phyloP scores from a whole-genome alignment of 1,139 yeast species.

The Protomyces inundatus region DNA sequence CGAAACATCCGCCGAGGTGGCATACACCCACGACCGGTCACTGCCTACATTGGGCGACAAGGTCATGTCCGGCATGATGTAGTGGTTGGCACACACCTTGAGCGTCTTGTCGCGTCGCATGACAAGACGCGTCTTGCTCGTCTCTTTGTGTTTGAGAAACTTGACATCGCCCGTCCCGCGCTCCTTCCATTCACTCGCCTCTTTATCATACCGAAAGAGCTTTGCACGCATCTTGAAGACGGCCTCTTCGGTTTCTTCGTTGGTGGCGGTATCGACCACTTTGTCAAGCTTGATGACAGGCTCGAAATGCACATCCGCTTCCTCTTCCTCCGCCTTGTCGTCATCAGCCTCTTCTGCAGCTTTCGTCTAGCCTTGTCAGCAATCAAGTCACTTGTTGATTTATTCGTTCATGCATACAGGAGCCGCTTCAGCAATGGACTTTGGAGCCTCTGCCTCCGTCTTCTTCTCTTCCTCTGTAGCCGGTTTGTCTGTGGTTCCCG shows the following conservation, averaged over 20 bases:
- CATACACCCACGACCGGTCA: slow-evolving; percentile 97
- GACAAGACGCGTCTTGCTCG: slow-evolving; percentile 76
- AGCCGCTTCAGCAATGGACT: slow-evolving; percentile 21
- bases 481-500: background rate
- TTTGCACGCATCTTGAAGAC: slow-evolving; percentile 81
- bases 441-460: background rate
- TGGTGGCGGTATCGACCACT: slow-evolving; percentile 91
- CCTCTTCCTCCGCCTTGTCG: slow-evolving; percentile 71
- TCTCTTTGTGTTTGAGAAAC: slow-evolving; percentile 79
- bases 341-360: slow-evolving; percentile 33
- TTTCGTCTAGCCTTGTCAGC: background rate
- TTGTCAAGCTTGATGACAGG: slow-evolving; percentile 85
- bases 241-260: slow-evolving; percentile 92
- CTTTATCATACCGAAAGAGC: slow-evolving; percentile 80
- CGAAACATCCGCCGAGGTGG: slow-evolving; percentile 87
- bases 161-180: slow-evolving; percentile 99
- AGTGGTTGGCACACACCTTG: slow-evolving; percentile 96
- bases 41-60: slow-evolving; percentile 92
- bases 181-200: slow-evolving; percentile 95
- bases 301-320: slow-evolving; percentile 92
- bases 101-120: slow-evolving; percentile 99
- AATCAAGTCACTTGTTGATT: background rate
- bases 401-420: background rate
- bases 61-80: slow-evolving; percentile 75
- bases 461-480: slow-evolving; percentile 1